phyloP scores from a whole-genome alignment of 2,329 filamentous ascomycete species.

The Aspergillus calidoustus region DNA sequence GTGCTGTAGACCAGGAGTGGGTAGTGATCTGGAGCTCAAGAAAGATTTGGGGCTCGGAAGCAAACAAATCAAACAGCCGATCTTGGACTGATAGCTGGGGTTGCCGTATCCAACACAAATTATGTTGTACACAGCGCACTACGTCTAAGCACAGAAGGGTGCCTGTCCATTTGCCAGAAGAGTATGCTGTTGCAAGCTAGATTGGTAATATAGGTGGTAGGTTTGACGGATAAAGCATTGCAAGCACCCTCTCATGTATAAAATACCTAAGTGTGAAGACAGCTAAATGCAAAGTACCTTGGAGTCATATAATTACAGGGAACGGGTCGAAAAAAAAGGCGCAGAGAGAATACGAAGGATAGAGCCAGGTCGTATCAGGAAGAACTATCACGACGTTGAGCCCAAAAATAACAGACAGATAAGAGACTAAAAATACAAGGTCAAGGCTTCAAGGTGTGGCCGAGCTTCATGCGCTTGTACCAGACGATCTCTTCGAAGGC shows the following conservation, averaged over 20 bases:
- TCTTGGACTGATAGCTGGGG: neutral
- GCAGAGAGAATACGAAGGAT: neutral
- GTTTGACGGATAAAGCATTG: neutral
- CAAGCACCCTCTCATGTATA: neutral
- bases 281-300: neutral
- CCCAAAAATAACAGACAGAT: constrained; percentile 1
- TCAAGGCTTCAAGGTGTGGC: neutral
- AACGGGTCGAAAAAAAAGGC: neutral
- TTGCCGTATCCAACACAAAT: neutral
- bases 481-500: constrained; percentile 37
- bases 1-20: neutral
- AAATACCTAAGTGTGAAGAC: neutral
- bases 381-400: constrained; percentile 22
- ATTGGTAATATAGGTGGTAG: neutral
- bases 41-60: constrained; percentile 22
- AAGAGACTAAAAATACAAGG: constrained; percentile 21
- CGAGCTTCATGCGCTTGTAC: constrained; percentile 26
- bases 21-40: constrained; percentile 12
- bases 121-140: too few relatives aligned
- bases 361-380: neutral
- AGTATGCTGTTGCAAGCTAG: neutral
- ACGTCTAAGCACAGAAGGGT: too few relatives aligned
- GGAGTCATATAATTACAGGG: neutral
- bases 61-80: constrained; percentile 27
- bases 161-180: too few relatives aligned